phyloP scores from a whole-genome alignment of 73 alveolate species.

The Tetrahymena elliotti region DNA sequence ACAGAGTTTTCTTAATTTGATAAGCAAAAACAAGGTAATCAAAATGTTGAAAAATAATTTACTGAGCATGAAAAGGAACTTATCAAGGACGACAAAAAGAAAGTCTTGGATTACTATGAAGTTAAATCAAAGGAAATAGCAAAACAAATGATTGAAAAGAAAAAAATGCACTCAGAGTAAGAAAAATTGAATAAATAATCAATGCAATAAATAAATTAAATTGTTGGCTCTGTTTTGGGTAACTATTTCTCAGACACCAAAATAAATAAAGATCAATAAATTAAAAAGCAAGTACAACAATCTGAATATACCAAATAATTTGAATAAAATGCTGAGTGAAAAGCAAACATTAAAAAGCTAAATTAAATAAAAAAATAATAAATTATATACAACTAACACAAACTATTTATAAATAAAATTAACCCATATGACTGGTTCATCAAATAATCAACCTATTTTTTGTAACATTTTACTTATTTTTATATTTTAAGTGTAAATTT shows the following conservation, averaged over 20 bases:
- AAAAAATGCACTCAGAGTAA: not conserved
- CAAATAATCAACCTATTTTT: too few species aligned
- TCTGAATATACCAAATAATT: not conserved
- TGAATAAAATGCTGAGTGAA: not conserved
- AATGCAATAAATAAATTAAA: not conserved
- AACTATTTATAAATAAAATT: not conserved
- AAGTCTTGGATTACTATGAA: not conserved
- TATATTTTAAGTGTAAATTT: too few species aligned
- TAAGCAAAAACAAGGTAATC: not conserved
- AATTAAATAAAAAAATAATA: too few species aligned
- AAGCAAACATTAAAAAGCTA: too few species aligned
- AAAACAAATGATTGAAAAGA: not conserved
- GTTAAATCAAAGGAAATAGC: not conserved
- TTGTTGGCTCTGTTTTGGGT: not conserved
- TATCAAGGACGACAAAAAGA: not conserved
- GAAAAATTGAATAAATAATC: not conserved
- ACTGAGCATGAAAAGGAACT: not conserved
- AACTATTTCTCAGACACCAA: too few species aligned
- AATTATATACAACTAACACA: too few species aligned
- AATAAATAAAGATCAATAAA: not conserved
- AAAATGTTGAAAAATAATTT: not conserved
- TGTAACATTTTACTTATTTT: too few species aligned
- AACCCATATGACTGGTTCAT: not conserved
- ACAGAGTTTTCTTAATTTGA: not conserved
- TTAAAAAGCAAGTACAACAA: not conserved